Evolutionary conservation across 2,329 filamentous ascomycete species (phyloP).

Genomic region (Fusarium tuaranense): DNA sequence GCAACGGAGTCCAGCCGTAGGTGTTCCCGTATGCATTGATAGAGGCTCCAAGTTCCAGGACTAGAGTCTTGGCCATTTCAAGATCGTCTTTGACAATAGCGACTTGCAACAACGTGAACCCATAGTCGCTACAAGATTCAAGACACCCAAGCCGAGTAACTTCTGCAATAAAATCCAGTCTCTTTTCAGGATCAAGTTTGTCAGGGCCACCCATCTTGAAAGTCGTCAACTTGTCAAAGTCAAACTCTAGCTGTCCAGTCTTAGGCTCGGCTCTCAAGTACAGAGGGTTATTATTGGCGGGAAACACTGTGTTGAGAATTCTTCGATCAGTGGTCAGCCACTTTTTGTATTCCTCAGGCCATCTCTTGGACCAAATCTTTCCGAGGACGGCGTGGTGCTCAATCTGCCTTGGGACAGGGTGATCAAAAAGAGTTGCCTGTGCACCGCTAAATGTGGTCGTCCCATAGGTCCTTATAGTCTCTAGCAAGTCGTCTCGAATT

Average conservation of each 20-base stretch:
- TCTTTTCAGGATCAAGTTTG: background rate
- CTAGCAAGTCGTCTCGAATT: background rate
- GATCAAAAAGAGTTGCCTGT: background rate
- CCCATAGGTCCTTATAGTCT: background rate
- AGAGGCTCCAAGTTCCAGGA: background rate
- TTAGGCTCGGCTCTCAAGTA: background rate
- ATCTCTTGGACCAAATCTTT: background rate
- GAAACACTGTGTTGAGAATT: background rate
- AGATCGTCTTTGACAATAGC: background rate
- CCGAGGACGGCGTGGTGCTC: background rate
- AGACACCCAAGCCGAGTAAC: background rate
- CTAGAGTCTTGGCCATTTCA: background rate
- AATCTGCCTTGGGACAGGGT: background rate
- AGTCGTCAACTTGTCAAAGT: background rate
- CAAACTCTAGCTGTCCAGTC: background rate
- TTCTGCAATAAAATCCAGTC: background rate
- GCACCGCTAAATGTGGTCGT: background rate
- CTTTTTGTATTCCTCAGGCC: background rate
- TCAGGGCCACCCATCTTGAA: background rate
- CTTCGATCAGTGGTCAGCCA: background rate
- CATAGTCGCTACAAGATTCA: background rate
- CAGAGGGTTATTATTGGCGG: background rate
- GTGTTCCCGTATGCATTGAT: background rate
- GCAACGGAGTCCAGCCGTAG: background rate
- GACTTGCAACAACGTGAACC: background rate